Base-by-base conservation (phyloP, 148 eudicot species). In the Spergularia bocconei region DNA sequence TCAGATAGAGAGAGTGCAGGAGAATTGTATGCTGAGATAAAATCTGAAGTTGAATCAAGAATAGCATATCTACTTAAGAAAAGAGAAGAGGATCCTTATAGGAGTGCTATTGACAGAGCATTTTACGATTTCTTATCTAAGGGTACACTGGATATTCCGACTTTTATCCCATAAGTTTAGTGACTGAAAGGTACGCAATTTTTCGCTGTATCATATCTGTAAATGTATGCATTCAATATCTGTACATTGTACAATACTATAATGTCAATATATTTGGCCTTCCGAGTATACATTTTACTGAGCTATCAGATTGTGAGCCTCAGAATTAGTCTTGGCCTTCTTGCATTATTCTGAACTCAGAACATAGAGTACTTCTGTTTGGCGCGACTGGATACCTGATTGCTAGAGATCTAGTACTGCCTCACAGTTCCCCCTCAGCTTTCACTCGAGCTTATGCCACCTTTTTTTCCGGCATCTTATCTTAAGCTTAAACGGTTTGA, bases 21-120 rank as follows among this genome's bases (percentile, higher is more conserved):
- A 60, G 88, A 91, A 67, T 36, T 93, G 57, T 93, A 93, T 76
- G 7, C 70, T 80, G 75, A 85, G 13, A 81, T 91, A 63, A 86
- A 91, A 71, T 80, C 86, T n/a, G 82, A 93, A 75, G 86, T 93
- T 13, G 87, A 84, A 48, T 64, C 76, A 11, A 85, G 80, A 68
- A 79, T 93, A 21, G 80, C 85, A 12, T 91, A 86, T 51, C 84
- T 93, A 83, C 79, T 89, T 16, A 75, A 84, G 80, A 93, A 88
- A 83, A 79, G 96, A 74, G 82, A 88, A 63, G 84, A 89, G n/a
- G 96, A 93, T 85, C 98, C 98, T 75, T 93, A 87, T 69, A 81
- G 98, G 74, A 77, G 81, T 77, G 64, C 87, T 54, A 17, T 93
- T 25, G 83, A 88, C 57, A 81, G 98, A 80, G 72, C 87, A 23